Conservation (phyloP, 768 basidiomycete genomes). For the Scleroderma citrinum region DNA sequence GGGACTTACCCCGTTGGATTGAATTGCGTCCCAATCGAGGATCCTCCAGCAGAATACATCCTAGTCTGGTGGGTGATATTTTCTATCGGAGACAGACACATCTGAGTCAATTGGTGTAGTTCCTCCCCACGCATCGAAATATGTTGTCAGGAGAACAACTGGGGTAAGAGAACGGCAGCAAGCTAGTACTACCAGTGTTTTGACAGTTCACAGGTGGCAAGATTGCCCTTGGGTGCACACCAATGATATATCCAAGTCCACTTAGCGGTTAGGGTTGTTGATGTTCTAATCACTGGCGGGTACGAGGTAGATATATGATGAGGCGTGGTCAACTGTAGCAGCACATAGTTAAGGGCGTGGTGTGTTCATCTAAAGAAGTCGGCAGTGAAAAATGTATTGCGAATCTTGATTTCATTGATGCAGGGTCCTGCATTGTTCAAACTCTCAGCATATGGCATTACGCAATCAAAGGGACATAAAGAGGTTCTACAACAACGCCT, state of each 20-base stretch:
- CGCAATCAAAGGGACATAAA: neutral
- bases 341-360: too few relatives aligned
- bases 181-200: neutral
- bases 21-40: slow-evolving; percentile 1
- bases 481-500: slow-evolving; percentile 20
- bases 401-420: neutral
- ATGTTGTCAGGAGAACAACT: slow-evolving; percentile 3
- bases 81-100: neutral
- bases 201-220: slow-evolving; percentile 1
- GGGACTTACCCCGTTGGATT: slow-evolving; percentile 2
- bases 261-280: neutral
- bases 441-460: neutral
- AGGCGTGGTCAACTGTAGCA: too few relatives aligned
- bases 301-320: too few relatives aligned
- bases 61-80: slow-evolving; percentile 1
- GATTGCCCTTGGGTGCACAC: slow-evolving; percentile 2
- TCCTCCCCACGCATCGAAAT: slow-evolving; percentile 1
- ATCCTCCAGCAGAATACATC: neutral
- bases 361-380: too few relatives aligned
- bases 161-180: slow-evolving; percentile 1
- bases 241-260: neutral
- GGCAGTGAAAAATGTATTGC: too few relatives aligned
- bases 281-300: too few relatives aligned
- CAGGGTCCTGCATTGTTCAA: neutral
- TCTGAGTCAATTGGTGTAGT: neutral